phyloP scores from a whole-genome alignment of 495 filamentous ascomycete genomes.

The Xylaria telfairii region DNA sequence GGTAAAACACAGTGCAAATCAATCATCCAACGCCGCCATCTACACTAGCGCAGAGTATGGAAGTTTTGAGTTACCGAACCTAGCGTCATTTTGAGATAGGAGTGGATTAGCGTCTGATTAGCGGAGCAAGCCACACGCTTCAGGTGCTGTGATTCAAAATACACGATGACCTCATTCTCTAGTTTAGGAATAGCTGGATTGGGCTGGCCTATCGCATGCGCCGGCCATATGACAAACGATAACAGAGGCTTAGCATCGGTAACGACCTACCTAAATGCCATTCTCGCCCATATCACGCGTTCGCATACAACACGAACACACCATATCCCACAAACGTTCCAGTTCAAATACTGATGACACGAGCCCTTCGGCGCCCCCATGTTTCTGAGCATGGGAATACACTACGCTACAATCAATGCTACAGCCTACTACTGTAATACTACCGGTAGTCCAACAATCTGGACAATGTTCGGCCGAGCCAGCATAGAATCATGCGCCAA shows the following conservation, averaged over 20 bases:
- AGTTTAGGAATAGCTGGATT: neutral
- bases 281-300: conserved; percentile 10
- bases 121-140: conserved; percentile 10
- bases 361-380: neutral
- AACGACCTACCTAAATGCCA: neutral
- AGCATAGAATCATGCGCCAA: neutral
- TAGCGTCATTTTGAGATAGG: neutral
- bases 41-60: no score
- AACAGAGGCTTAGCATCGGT: neutral
- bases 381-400: neutral
- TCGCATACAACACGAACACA: neutral
- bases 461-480: neutral
- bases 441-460: neutral
- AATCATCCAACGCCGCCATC: neutral
- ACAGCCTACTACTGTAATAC: neutral
- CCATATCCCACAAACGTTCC: neutral
- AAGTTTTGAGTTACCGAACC: neutral
- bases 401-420: neutral
- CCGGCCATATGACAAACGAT: neutral
- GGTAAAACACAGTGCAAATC: conserved; percentile 1
- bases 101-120: neutral
- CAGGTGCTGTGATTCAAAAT: conserved; percentile 5
- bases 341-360: neutral
- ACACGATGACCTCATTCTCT: conserved; percentile 19
- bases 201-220: neutral